Base-by-base conservation (phyloP, 2,329 filamentous ascomycete genomes). In the Zelopaecilomyces penicillatus region DNA sequence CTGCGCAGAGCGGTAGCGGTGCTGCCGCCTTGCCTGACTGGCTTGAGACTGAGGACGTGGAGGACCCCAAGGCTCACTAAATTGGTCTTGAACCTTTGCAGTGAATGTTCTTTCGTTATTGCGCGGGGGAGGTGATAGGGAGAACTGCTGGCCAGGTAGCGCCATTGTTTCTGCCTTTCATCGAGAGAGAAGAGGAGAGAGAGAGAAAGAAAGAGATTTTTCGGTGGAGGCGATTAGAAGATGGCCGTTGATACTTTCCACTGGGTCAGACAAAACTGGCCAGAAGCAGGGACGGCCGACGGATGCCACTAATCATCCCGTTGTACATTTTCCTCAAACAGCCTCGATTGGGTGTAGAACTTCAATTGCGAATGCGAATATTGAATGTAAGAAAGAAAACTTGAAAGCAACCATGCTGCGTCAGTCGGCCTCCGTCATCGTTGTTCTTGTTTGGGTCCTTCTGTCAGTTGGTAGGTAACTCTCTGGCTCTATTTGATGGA, bases 31-130 rank as follows among this genome's bases (percentile, higher is more conserved):
- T 77, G 48, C 71, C 75, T 58, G 71, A 83, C 71, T 96, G 89
- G 87, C 86, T 95, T 58, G 88, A 90, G 68, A 83, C 88, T 65
- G 83, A 90, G 74, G 67, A 79, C 19, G 19, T 19, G 61, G 79
- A 82, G 55, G 69, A 71, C 52, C 59, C 52, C 44, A 62, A 63
- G 46, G 62, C 63, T 53, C 75, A 78, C 66, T 80, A 77, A 63
- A 55, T 45, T 42, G 29, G 42, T 36, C 36, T 19, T 19, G 19
- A 19, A 19, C 19, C 19, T 19, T 19, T 19, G 19, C 19, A 19
- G 19, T 19, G 19, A 19, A 19, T 19, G 19, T 19, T 19, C 19
- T 19, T 19, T 19, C 3, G 19, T 19, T 3, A 19, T 19, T 19
- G 19, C 19, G 19, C 19, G 19, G 19, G 19, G 19, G 19, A 19